Conservation (phyloP, 2,329 filamentous ascomycete genomes). For the Penicillium frequentans region DNA sequence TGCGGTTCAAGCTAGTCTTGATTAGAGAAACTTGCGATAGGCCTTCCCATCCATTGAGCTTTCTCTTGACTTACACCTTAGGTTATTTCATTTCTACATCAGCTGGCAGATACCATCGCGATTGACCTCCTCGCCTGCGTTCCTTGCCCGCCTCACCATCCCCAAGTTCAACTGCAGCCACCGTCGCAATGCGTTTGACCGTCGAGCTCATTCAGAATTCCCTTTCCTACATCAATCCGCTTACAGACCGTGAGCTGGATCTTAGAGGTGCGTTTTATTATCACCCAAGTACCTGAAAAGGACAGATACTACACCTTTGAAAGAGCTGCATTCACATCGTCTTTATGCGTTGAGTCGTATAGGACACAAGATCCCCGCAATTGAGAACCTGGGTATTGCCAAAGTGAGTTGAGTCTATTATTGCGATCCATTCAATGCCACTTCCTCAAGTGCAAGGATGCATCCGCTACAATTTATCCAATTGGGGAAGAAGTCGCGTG, state of each 20-base stretch:
- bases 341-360: constrained; percentile 52
- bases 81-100: background rate
- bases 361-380: constrained; percentile 97
- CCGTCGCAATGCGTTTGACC: constrained; percentile 79
- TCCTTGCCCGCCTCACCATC: background rate
- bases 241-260: constrained; percentile 98
- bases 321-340: constrained; percentile 81
- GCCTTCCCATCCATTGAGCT: constrained; percentile 9
- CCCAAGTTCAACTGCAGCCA: constrained; percentile 5
- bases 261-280: constrained; percentile 81
- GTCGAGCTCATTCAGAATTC: constrained; percentile 91
- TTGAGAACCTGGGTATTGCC: constrained; percentile 96
- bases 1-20: constrained; percentile 14
- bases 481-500: background rate
- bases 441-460: background rate
- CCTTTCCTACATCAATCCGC: constrained; percentile 96
- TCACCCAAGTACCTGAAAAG: constrained; percentile 65
- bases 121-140: constrained; percentile 7
- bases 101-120: constrained; percentile 14
- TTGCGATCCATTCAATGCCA: background rate
- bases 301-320: constrained; percentile 74
- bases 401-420: constrained; percentile 61
- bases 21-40: constrained; percentile 23
- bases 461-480: background rate
- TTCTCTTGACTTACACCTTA: constrained; percentile 1